Conservation (phyloP, 805 yeast genomes). For the Sugiyamaella marilandica region DNA sequence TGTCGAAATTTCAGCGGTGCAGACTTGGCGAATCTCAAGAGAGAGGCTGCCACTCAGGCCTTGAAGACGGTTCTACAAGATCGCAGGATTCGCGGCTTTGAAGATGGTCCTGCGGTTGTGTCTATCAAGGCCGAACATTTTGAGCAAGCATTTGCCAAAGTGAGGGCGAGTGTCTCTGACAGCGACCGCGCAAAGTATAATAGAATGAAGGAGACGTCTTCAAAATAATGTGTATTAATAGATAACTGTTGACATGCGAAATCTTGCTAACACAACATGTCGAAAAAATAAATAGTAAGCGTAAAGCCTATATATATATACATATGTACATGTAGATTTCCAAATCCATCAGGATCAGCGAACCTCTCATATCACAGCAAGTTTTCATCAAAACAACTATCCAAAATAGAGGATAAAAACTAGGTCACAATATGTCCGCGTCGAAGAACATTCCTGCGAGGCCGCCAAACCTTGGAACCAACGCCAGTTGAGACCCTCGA, state of each 20-base stretch:
- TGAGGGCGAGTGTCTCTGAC: constrained; percentile 89
- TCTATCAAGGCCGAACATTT: constrained; percentile 66
- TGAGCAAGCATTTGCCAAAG: constrained; percentile 59
- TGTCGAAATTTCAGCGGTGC: constrained; percentile 95
- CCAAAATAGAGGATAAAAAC: too few relatives aligned
- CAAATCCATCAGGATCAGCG: too few relatives aligned
- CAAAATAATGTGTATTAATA: background rate
- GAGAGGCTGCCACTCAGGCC: constrained; percentile 74
- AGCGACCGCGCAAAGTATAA: constrained; percentile 76
- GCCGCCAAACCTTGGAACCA: constrained; percentile 15
- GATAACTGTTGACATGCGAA: background rate
- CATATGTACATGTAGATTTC: background rate
- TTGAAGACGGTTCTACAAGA: constrained; percentile 44
- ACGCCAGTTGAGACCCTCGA: constrained; percentile 9
- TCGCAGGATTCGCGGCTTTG: constrained; percentile 36
- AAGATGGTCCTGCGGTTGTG: constrained; percentile 34
- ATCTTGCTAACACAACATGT: background rate
- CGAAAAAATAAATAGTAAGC: background rate
- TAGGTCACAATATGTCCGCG: constrained; percentile 1
- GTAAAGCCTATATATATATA: background rate
- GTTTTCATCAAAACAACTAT: too few relatives aligned
- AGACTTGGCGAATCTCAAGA: constrained; percentile 81
- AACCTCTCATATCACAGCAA: too few relatives aligned
- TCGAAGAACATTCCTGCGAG: constrained; percentile 16
- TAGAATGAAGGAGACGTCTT: constrained; percentile 19